Base-by-base conservation (phyloP, 2,329 filamentous ascomycete species). In the Neonectria coccinea region DNA sequence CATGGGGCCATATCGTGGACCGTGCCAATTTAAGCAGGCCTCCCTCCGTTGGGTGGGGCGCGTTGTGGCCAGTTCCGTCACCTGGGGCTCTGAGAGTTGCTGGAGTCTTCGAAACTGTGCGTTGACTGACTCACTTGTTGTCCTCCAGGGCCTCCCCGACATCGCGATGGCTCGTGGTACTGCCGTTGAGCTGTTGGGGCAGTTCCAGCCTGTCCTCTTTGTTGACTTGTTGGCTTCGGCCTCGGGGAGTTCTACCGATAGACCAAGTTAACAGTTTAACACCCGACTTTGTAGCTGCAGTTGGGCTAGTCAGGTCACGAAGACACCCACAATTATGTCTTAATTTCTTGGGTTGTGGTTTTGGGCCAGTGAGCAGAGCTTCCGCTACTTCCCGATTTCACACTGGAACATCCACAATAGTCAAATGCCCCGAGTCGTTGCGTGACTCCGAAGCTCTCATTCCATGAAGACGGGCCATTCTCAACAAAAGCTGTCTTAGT, bases 1-100 rank as follows among this genome's bases (percentile, higher is more conserved):
- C 54, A 56, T 58, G 54, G 60, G 54, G 50, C 31, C 55, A 36
- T 20, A 27, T 42, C 59, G 50, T 63, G 60, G 60, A 50, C 55
- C 55, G 60, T 63, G 60, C 55, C 50, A 52, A 20, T 6, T 25
- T 25, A 5, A 55, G 12, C 50, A 59, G 42, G 60, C 42, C 42
- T 53, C 55, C 48, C 47, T 25, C 25, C 25, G 25, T 25, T 11
- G 14, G 56, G 55, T 50, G 55, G 54, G 52, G 53, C 57, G n/a
- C 10, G 9, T 22, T 22, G 53, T 58, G 50, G 55, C 51, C 55
- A 42, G 60, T 58, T 63, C 54, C 48, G 55, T 57, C 54, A 58
- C 22, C 48, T 27, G 48, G 42, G 47, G 31, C 47, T 22, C 22
- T 36, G 14, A 42, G 36, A 33, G 48, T 51, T 33, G n/a, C 27